Conservation (phyloP, 768 basidiomycete species). For the Chalciporus piperatus region DNA sequence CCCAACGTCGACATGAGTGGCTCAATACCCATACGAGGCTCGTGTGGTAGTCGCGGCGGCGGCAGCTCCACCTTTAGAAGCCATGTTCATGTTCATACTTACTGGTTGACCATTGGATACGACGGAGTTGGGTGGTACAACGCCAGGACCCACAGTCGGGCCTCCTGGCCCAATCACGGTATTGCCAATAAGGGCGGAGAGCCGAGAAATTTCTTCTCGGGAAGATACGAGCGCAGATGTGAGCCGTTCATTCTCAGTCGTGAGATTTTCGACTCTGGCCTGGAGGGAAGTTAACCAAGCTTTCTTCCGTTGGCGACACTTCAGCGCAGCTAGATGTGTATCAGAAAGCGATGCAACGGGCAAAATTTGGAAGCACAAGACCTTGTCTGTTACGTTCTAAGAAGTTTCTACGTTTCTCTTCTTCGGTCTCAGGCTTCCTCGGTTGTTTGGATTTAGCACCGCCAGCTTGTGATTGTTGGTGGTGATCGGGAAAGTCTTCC, state of each 20-base stretch:
- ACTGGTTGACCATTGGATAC: conserved; percentile 36
- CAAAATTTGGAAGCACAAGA: conserved; percentile 28
- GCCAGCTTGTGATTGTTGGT: conserved; percentile 10
- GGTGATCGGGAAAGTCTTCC: conserved; percentile 18
- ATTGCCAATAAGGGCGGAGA: conserved; percentile 71
- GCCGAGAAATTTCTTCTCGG: conserved; percentile 87
- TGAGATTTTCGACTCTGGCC: conserved; percentile 87
- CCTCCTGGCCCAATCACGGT: conserved; percentile 48
- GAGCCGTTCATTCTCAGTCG: conserved; percentile 94
- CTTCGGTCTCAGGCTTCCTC: conserved; percentile 94
- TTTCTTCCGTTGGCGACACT: conserved; percentile 99
- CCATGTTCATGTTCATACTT: conserved; percentile 42
- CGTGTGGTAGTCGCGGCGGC: conserved; percentile 28
- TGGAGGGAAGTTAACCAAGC: conserved; percentile 94
- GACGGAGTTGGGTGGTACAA: conserved; percentile 26
- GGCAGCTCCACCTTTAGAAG: conserved; percentile 35
- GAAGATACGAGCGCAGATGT: conserved; percentile 82
- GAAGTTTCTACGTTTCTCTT: conserved; percentile 96
- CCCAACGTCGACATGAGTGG: not conserved
- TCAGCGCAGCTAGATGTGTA: conserved; percentile 74
- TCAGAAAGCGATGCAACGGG: conserved; percentile 4
- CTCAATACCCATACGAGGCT: conserved; percentile 42
- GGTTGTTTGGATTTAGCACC: conserved; percentile 24
- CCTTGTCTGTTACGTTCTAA: conserved; percentile 97
- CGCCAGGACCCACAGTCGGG: conserved; percentile 28